Evolutionary conservation across 352 stramenopile genomes (phyloP).

Genomic region (Pythium phragmitis): DNA sequence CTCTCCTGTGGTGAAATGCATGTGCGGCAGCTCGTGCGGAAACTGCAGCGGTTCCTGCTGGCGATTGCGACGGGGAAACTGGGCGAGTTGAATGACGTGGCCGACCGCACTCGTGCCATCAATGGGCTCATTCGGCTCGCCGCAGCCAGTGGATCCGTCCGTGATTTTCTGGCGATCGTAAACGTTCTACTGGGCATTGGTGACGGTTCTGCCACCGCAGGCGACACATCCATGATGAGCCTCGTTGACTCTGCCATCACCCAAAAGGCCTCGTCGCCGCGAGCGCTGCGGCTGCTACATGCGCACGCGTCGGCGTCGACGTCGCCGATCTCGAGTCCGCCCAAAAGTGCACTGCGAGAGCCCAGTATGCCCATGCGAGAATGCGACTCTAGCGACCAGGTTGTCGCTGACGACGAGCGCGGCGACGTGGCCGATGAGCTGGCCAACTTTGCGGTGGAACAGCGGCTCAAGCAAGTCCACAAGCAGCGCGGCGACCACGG

Average conservation of each 20-base stretch:
- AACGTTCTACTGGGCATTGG: slow-evolving; percentile 49
- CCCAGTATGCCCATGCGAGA: slow-evolving; percentile 12
- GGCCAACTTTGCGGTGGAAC: slow-evolving; percentile 21
- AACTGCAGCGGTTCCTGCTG: slow-evolving; percentile 22
- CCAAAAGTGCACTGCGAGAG: slow-evolving; percentile 1
- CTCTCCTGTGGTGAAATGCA: neutral
- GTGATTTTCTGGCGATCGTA: slow-evolving; percentile 57
- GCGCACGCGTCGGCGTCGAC: neutral
- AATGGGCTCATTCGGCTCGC: slow-evolving; percentile 58
- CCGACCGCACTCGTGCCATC: slow-evolving; percentile 44
- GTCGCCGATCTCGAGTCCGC: neutral
- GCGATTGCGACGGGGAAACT: slow-evolving; percentile 1
- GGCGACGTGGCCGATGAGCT: slow-evolving; percentile 12
- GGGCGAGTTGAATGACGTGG: slow-evolving; percentile 11
- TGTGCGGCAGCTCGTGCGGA: slow-evolving; percentile 3
- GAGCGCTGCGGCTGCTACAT: neutral
- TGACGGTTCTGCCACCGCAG: slow-evolving; percentile 16
- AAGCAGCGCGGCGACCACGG: slow-evolving; percentile 24
- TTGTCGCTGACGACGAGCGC: slow-evolving; percentile 20
- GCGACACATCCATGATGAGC: neutral
- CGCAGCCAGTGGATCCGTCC: slow-evolving; percentile 43
- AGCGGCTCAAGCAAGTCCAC: slow-evolving; percentile 28
- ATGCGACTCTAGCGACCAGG: slow-evolving; percentile 4
- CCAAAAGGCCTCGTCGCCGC: neutral
- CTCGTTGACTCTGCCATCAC: neutral